Base-by-base conservation (phyloP, 1,284 basidiomycete genomes). In the Leccinum holopus region DNA sequence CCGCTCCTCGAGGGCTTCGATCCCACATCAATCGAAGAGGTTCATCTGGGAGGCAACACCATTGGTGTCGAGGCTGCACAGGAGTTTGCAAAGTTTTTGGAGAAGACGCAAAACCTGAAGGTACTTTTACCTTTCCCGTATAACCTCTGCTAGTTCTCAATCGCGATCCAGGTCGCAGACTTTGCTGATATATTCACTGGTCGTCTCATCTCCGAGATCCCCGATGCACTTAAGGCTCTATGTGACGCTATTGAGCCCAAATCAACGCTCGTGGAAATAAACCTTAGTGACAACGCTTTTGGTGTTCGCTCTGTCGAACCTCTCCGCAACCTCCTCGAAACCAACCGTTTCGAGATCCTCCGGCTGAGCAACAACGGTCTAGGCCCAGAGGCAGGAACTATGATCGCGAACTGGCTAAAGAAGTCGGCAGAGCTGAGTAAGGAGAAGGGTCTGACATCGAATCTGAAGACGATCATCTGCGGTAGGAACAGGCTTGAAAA, bases 181-280 rank as follows among this genome's bases (percentile, higher is more conserved):
- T 92, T 98, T 69, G 92, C 95, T 55, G 97, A 98, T 79, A 97
- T 99, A 78, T 99, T 99, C 80, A 98, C 97, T 10, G 94, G 96
- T 57, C 91, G 97, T 64, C 84, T 98, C 68, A 98, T 98, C 80
- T 84, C 87, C 65, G 97, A 99, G 78, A 98, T 99, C 73, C 97
- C 97, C 4, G 86, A 82, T 68, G 93, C 97, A 3, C 87, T 99
- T 53, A 84, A 88, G 44, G 91, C 94, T 35, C 86, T 99, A 69
- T 98, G 95, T 76, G 86, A 94, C 71, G 88, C 94, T 14, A 86
- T 99, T 62, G 88, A 87, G 66, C 82, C 87, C 69, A 92, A 94
- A 73, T 83, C 87, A 7, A 85, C 87, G 9, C 88, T 99, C 35
- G 82, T 92, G 58, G 93, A 95, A 78, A 84, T 99, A 71, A 87